phyloP scores from a whole-genome alignment of 2,329 filamentous ascomycete species.

The Didymosphaeria variabile region DNA sequence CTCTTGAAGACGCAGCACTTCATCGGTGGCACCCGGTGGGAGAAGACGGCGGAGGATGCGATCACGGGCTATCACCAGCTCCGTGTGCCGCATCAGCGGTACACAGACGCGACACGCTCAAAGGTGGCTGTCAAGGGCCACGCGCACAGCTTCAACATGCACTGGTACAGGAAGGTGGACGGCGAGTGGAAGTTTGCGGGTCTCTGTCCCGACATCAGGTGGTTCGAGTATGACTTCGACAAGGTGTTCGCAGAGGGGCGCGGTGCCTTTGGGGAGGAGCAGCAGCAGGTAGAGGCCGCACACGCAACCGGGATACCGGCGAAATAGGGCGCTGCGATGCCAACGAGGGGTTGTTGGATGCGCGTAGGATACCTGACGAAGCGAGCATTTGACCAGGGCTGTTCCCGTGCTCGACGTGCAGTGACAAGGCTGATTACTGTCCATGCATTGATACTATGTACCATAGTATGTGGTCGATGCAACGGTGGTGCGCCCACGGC shows the following conservation, averaged over 20 bases:
- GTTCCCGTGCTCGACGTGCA: not conserved
- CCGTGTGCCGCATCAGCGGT: slow-evolving; percentile 66
- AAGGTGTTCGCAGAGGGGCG: slow-evolving; percentile 62
- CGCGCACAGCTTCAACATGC: slow-evolving; percentile 62
- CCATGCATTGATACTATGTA: too few species aligned
- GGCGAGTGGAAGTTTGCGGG: slow-evolving; percentile 68
- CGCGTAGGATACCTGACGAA: not conserved
- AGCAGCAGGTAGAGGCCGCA: slow-evolving; percentile 40
- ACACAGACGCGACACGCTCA: slow-evolving; percentile 58
- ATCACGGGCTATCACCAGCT: slow-evolving; percentile 66
- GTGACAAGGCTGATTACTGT: too few species aligned
- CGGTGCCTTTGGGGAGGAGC: slow-evolving; percentile 51
- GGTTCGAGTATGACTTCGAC: slow-evolving; percentile 66
- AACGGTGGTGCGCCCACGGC: not conserved
- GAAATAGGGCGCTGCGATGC: too few species aligned
- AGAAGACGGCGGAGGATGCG: slow-evolving; percentile 58
- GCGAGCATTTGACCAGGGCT: not conserved
- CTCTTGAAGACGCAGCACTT: slow-evolving; percentile 66
- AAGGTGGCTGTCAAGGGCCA: slow-evolving; percentile 64
- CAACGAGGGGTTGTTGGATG: too few species aligned
- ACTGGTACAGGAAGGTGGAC: slow-evolving; percentile 66
- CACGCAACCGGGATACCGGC: slow-evolving; percentile 51
- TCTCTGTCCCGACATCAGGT: slow-evolving; percentile 62
- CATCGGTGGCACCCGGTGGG: slow-evolving; percentile 63
- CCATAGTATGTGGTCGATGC: too few species aligned